phyloP scores from a whole-genome alignment of 2,329 filamentous ascomycete genomes.

The Beauveria australis region DNA sequence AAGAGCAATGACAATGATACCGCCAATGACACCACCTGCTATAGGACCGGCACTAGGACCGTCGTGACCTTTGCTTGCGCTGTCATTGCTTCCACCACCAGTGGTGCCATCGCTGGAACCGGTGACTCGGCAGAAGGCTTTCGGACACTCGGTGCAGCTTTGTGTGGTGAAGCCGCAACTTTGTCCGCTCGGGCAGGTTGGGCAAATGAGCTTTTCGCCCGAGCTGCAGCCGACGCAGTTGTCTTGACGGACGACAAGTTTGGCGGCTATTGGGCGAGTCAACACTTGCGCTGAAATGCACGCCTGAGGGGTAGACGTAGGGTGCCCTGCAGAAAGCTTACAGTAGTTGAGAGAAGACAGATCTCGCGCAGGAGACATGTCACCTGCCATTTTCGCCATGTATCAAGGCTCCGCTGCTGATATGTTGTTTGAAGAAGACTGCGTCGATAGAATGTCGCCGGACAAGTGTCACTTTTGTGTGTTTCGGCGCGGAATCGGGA shows the following conservation, averaged over 20 bases:
- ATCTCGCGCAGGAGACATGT: background rate
- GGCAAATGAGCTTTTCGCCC: slow-evolving; percentile 33
- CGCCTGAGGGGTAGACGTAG: background rate
- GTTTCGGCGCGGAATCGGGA: background rate
- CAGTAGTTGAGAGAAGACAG: slow-evolving; percentile 8
- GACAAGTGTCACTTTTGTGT: background rate
- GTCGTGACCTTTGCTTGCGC: slow-evolving; percentile 24
- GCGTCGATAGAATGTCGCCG: background rate
- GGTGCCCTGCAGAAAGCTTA: background rate
- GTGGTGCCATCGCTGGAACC: slow-evolving; percentile 16
- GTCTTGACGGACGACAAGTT: slow-evolving; percentile 31
- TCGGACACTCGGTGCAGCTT: slow-evolving; percentile 39
- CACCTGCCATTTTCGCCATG: background rate
- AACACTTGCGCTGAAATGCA: background rate
- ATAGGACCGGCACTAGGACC: slow-evolving; percentile 74
- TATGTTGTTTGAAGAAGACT: background rate
- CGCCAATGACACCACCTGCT: slow-evolving; percentile 83
- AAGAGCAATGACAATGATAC: slow-evolving; percentile 65
- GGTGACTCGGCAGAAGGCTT: slow-evolving; percentile 36
- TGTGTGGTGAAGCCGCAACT: slow-evolving; percentile 37
- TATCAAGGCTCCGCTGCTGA: background rate
- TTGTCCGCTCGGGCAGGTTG: slow-evolving; percentile 32
- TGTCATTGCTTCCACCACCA: slow-evolving; percentile 23
- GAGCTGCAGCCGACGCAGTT: slow-evolving; percentile 40
- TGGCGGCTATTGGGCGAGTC: slow-evolving; percentile 3